Evolutionary conservation across 1,284 basidiomycete species (phyloP).

Genomic region (Sparassis latifolia): DNA sequence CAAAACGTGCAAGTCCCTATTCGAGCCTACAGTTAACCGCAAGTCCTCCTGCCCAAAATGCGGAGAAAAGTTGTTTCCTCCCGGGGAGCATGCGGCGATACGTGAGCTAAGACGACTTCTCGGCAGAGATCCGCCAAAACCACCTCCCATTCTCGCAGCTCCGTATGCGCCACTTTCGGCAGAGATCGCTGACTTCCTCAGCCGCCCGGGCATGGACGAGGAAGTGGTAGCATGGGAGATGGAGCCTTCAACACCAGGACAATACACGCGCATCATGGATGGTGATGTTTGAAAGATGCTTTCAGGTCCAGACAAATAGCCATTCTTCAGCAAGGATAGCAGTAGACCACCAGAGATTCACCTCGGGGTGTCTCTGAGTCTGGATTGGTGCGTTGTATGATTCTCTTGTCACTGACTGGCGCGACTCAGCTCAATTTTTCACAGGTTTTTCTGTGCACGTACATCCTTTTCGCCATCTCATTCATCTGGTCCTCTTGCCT

Average conservation of each 20-base stretch:
- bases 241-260: neutral
- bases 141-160: neutral
- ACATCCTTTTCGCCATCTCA: neutral
- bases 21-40: neutral
- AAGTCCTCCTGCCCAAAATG: neutral
- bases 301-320: constrained; percentile 3
- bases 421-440: too few species aligned
- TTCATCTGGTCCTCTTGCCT: constrained; percentile 10
- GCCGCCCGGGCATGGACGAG: constrained; percentile 2
- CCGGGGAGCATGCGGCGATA: too few species aligned
- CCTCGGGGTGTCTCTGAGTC: constrained; percentile 8
- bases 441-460: too few species aligned
- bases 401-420: too few species aligned
- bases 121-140: too few species aligned
- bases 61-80: too few species aligned
- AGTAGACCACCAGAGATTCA: constrained; percentile 5
- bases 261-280: constrained; percentile 4
- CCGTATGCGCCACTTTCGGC: constrained; percentile 6
- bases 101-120: too few species aligned
- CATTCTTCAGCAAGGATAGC: constrained; percentile 9
- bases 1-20: constrained; percentile 13
- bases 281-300: constrained; percentile 6
- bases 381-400: constrained; percentile 10
- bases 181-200: constrained; percentile 4
- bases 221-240: constrained; percentile 7